These are phyloP conservation scores for Colletotrichum neosansevieriae DNA, from an alignment of 2,329 filamentous ascomycete genomes.

Conservation along the genomic window DNA sequence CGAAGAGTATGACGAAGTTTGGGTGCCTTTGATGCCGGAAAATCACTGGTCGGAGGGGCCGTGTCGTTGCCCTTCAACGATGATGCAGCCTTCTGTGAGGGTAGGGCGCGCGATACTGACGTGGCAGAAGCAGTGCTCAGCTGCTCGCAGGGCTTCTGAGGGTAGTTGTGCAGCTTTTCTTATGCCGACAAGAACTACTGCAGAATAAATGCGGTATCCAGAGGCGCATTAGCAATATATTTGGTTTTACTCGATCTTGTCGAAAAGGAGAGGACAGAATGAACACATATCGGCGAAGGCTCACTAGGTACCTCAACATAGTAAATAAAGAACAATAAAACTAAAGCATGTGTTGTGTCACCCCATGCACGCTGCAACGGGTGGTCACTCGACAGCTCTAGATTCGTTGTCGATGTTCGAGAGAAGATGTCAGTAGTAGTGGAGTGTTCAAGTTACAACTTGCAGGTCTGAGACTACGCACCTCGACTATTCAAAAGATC, in stretches of 20 bases:
- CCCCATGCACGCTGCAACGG: no score
- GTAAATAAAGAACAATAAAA: neutral
- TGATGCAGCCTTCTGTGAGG: conserved; percentile 6
- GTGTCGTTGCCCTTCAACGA: neutral
- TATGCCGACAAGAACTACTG: no score
- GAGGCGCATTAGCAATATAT: neutral
- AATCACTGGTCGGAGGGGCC: neutral
- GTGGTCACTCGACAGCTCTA: neutral
- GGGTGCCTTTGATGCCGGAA: neutral
- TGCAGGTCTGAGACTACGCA: no score
- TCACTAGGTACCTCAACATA: no score
- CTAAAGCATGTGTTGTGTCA: neutral
- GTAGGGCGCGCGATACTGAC: neutral
- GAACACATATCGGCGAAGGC: no score
- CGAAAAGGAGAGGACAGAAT: neutral
- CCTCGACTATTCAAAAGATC: no score
- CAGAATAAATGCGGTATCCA: neutral
- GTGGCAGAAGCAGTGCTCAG: conserved; percentile 2
- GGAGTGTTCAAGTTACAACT: no score
- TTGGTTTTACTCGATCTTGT: neutral
- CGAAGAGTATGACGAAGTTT: neutral
- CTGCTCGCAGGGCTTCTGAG: neutral
- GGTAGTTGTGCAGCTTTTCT: neutral
- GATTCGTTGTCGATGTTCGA: neutral
- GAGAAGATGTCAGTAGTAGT: neutral